These are phyloP conservation scores for Botryosphaeria agaves DNA, from an alignment of 2,329 filamentous ascomycete species.

Conservation along the genomic window DNA sequence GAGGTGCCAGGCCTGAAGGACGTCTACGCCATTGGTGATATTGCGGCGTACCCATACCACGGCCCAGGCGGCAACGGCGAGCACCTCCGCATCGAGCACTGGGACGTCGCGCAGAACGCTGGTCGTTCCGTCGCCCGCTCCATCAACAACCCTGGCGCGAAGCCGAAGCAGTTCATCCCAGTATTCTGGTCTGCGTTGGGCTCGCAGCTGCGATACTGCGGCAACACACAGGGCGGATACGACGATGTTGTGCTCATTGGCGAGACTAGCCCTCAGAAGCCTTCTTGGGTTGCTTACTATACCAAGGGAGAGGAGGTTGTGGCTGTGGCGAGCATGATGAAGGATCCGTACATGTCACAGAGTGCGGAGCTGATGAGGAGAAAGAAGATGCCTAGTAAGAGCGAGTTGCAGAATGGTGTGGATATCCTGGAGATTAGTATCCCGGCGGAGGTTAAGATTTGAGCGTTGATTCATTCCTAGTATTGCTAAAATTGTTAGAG, in stretches of 20 bases:
- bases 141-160: constrained; percentile 48
- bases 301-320: constrained; percentile 72
- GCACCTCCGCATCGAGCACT: constrained; percentile 80
- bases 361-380: constrained; percentile 69
- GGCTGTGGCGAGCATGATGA: constrained; percentile 79
- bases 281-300: constrained; percentile 82
- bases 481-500: background rate
- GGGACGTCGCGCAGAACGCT: constrained; percentile 93
- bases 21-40: constrained; percentile 88
- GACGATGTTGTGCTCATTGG: constrained; percentile 75
- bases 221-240: constrained; percentile 66
- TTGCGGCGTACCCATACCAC: constrained; percentile 85
- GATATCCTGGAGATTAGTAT: constrained; percentile 28
- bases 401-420: constrained; percentile 47
- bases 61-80: constrained; percentile 67
- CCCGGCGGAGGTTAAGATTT: constrained; percentile 28
- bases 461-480: no score
- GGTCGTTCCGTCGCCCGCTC: constrained; percentile 64
- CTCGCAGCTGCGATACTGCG: constrained; percentile 80
- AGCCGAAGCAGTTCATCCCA: constrained; percentile 63
- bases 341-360: constrained; percentile 75
- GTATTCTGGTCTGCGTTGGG: constrained; percentile 95
- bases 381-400: constrained; percentile 70
- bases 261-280: constrained; percentile 46
- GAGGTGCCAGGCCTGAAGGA: constrained; percentile 58